Evolutionary conservation across 2,329 filamentous ascomycete species (phyloP), one percentile per base, ranked within the genome.

Genomic region (Gaeumannomyces tritici): DNA sequence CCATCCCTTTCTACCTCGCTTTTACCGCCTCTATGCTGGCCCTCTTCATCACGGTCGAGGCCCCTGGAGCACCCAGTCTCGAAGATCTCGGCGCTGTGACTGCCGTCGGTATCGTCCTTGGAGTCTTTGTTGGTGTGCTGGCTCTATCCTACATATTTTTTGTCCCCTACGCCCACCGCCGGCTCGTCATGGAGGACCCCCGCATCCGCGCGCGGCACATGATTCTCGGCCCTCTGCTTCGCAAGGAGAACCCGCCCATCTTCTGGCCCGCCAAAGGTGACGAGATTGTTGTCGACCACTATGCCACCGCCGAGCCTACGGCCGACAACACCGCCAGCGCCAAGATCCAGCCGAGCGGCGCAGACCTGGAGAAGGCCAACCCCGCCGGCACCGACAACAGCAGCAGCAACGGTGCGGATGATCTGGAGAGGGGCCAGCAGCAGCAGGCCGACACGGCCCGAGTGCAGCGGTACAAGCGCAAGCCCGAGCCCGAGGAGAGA

Each of bases 1-100:
- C 60, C 31, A 47, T 57, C 24, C 60, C 60, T 31, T 47, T 57
- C 31, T 61, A 24, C 33, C 55, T 61, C 24, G 55, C 55, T 15
- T 57, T 61, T 33, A 42, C 60, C 18, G 60, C 60, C 33, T 21
- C 60, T 7, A 18, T 61, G 2, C 33, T 57, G 2, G 55, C 60
- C 13, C 60, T 61, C 8, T 61, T 57, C 55, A 61, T 61, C 33
- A 57, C 55, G 24, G 21, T 47, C 55, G 31, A 61, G 58, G 56
- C 56, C 15, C 56, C 56, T 4, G 33, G 58, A 11, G 31, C 58
- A n/a, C 58, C 31, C 12, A 61, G 60, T 24, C 60, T 61, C 29
- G 51, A 61, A 29, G 51, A 57, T 15, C n/a, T 61, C n/a, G 60
- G 60, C 5, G 55, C 33, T n/a, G 31, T 31, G 3, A 57, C 60